A percentile compares a stretch with the other conserved stretches of the same genome.
phyloP scores from a whole-genome alignment of 108 stramenopile species.

The Nitzschia inconspicua region DNA sequence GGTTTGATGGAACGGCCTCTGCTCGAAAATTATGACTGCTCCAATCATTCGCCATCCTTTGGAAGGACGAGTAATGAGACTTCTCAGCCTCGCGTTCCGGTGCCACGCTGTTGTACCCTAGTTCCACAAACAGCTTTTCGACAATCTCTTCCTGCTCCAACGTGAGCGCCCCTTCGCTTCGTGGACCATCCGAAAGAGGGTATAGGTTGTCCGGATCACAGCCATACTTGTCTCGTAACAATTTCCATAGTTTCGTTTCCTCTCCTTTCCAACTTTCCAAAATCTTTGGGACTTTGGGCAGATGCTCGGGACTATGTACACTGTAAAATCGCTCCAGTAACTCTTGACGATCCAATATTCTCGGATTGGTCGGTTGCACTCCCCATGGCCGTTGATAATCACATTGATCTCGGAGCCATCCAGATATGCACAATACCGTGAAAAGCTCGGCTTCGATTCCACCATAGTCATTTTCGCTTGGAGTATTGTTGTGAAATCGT shows the following conservation, averaged over 20 bases:
- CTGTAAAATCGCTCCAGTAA: slow-evolving; percentile 76
- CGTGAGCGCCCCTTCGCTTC: slow-evolving; percentile 47
- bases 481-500: not conserved
- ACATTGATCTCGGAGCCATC: slow-evolving; percentile 74
- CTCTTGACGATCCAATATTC: slow-evolving; percentile 57
- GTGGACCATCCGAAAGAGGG: slow-evolving; percentile 42
- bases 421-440: slow-evolving; percentile 73
- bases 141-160: slow-evolving; percentile 71
- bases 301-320: slow-evolving; percentile 66
- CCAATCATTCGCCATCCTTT: slow-evolving; percentile 34
- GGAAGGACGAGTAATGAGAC: slow-evolving; percentile 18
- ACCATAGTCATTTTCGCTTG: not conserved
- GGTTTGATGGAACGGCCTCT: not conserved
- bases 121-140: slow-evolving; percentile 54
- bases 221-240: slow-evolving; percentile 74
- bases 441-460: slow-evolving; percentile 70
- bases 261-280: slow-evolving; percentile 75
- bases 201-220: slow-evolving; percentile 71
- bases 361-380: slow-evolving; percentile 66
- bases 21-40: no score
- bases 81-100: slow-evolving; percentile 10
- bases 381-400: slow-evolving; percentile 89
- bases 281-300: slow-evolving; percentile 59
- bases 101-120: slow-evolving; percentile 53
- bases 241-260: slow-evolving; percentile 63